Evolutionary conservation across 2,329 filamentous ascomycete genomes (phyloP), one percentile per base, ranked within the genome.

Genomic region (Ophiocordyceps camponoti-rufipedis): DNA sequence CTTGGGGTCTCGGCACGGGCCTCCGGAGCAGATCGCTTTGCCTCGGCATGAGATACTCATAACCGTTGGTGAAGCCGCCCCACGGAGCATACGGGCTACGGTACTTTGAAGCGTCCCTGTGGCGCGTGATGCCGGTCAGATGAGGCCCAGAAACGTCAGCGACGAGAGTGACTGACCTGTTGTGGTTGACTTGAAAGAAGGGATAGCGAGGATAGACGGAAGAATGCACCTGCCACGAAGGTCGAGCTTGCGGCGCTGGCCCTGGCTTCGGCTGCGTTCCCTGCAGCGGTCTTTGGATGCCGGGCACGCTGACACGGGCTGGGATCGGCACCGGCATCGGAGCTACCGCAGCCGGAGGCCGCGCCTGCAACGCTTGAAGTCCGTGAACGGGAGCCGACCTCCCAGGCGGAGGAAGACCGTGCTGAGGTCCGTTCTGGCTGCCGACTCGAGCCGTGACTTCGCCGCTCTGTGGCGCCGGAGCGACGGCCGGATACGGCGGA

Each of bases 1-100:
- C 6, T 23, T 28, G 41, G 29, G 53, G 47, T n/a, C 39, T 48
- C 38, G 52, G 16, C 8, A 46, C 47, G 14, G 52, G 46, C n/a
- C 60, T 62, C 42, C 52, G 52, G 33, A 58, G 44, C n/a, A 56
- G 43, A 8, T 57, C 54, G 16, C 52, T 50, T 16, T 56, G 54
- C 43, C 56, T 58, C 12, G 55, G 51, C 57, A 68, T 63, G 41
- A 72, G 48, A 47, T 71, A 67, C 16, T 66, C 72, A 47, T 78
- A 77, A 5, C 73, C 74, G 48, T 79, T 79, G 32, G 70, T 75
- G 51, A 78, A 78, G 0, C 74, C 75, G 23, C 71, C 70, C 60
- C 63, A 67, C 2, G 66, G 62, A 14, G 70, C 67, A 53, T 80
- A 80, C 1, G 76, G 76, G 5, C 73, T 77, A 44, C 72, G 68